Percentiles rank a stretch among this genome's conserved stretches.
Evolutionary conservation across 176 grass and related monocot genomes (phyloP).

Genomic region (Cymbopogon citratus): DNA sequence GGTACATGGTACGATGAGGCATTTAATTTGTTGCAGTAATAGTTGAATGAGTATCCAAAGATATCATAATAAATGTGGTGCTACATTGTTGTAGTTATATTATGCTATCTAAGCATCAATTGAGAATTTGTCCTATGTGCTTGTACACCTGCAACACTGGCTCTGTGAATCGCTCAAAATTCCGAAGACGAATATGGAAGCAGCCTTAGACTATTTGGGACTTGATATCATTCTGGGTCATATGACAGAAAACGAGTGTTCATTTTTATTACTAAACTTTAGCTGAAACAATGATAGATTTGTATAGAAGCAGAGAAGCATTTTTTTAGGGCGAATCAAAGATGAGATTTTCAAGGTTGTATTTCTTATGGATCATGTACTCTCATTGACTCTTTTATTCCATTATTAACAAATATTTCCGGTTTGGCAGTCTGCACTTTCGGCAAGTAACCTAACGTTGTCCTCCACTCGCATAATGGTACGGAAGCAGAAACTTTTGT

Average conservation of each 20-base stretch:
- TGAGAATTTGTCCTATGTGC: not conserved
- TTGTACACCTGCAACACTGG: conserved; percentile 12
- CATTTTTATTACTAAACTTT: not conserved
- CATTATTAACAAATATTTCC: not conserved
- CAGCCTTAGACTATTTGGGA: not conserved
- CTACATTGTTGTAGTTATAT: conserved; percentile 12
- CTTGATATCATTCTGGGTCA: not conserved
- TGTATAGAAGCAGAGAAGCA: not conserved
- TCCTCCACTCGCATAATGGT: not conserved
- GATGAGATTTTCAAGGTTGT: not conserved
- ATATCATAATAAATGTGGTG: conserved; percentile 25
- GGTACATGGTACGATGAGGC: not conserved
- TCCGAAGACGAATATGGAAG: not conserved
- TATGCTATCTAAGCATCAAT: conserved; percentile 16
- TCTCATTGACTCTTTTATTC: not conserved
- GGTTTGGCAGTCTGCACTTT: not conserved
- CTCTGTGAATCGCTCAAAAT: not conserved
- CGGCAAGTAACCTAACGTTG: conserved; percentile 1
- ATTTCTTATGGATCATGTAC: not conserved
- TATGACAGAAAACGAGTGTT: not conserved
- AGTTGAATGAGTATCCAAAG: conserved; percentile 40
- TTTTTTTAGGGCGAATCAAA: not conserved
- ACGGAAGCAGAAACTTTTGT: conserved; percentile 14
- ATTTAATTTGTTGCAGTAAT: conserved; percentile 24
- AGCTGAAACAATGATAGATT: not conserved